These are phyloP conservation scores for Coemansia sp. DNA, from an alignment of 192 early-diverging fungal species.

Conservation along the genomic window DNA sequence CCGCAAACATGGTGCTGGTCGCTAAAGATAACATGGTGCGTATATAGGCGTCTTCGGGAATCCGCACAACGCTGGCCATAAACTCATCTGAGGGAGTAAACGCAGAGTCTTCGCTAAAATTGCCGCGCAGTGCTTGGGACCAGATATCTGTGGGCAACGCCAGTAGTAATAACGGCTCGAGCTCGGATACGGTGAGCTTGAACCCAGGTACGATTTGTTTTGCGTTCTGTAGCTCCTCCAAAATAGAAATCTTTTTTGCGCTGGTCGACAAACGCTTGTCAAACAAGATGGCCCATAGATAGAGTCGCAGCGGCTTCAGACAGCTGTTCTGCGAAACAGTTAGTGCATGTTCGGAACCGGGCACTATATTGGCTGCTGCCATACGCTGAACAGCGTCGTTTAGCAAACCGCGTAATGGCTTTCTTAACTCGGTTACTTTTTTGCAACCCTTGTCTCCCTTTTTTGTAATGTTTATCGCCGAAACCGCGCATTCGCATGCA, in stretches of 20 bases:
- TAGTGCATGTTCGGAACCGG: not conserved
- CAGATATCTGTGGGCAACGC: constrained; percentile 21
- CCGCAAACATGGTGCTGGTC: not conserved
- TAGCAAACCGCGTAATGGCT: not conserved
- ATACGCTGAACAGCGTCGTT: not conserved
- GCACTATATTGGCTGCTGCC: not conserved
- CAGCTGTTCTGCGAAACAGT: not conserved
- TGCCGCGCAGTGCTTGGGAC: constrained; percentile 15
- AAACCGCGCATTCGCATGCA: constrained; percentile 22
- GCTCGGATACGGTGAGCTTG: constrained; percentile 13
- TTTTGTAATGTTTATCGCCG: constrained; percentile 9
- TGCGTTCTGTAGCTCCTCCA: constrained; percentile 16
- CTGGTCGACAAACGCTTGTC: not conserved
- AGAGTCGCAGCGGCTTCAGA: constrained; percentile 17
- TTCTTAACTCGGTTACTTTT: not conserved
- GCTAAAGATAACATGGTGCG: not conserved
- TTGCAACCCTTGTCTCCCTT: not conserved
- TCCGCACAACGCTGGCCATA: constrained; percentile 2
- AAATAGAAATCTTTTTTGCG: not conserved
- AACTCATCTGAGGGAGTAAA: constrained; percentile 35
- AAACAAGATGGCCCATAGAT: constrained; percentile 30
- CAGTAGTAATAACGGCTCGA: constrained; percentile 32
- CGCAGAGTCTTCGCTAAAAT: constrained; percentile 30
- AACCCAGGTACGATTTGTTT: constrained; percentile 14
- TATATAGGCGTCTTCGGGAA: not conserved